Evolutionary conservation across 768 basidiomycete genomes (phyloP).

Genomic region (Rhodocollybia butyracea): DNA sequence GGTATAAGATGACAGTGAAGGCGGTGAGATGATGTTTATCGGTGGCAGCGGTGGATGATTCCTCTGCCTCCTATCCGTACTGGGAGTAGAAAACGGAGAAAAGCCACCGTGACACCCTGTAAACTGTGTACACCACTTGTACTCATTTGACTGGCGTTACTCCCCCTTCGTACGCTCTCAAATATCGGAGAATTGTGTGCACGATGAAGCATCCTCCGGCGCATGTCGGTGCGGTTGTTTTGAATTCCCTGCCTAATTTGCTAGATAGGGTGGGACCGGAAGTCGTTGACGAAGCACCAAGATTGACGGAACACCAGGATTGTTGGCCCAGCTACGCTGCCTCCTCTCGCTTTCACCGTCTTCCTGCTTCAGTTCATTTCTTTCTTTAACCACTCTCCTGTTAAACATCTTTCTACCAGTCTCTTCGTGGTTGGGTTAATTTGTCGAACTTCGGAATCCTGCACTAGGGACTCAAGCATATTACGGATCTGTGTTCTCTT

Average conservation of each 20-base stretch:
- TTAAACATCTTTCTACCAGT: constrained; percentile 87
- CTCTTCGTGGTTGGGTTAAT: constrained; percentile 85
- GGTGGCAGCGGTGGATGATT: constrained; percentile 5
- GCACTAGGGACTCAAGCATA: constrained; percentile 73
- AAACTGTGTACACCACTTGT: constrained; percentile 17
- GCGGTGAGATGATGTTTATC: neutral
- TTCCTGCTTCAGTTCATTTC: neutral
- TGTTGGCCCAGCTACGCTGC: constrained; percentile 13
- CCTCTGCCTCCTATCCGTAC: constrained; percentile 5
- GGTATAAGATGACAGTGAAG: neutral
- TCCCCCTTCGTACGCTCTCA: constrained; percentile 32
- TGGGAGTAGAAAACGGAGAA: constrained; percentile 15
- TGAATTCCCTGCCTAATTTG: constrained; percentile 64
- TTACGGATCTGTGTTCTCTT: constrained; percentile 89
- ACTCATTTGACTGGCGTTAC: constrained; percentile 36
- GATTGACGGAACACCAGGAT: too few relatives aligned
- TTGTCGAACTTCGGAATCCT: constrained; percentile 74
- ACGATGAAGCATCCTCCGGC: constrained; percentile 1
- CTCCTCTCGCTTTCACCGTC: neutral
- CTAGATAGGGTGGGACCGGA: constrained; percentile 28
- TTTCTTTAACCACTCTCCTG: constrained; percentile 70
- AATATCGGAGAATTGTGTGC: constrained; percentile 29
- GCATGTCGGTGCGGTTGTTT: constrained; percentile 23
- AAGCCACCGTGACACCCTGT: constrained; percentile 13
- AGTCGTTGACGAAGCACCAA: constrained; percentile 14